Percentiles rank a stretch among this genome's conserved stretches.
Evolutionary conservation across 768 basidiomycete genomes (phyloP).

Genomic region (Bullera alba): DNA sequence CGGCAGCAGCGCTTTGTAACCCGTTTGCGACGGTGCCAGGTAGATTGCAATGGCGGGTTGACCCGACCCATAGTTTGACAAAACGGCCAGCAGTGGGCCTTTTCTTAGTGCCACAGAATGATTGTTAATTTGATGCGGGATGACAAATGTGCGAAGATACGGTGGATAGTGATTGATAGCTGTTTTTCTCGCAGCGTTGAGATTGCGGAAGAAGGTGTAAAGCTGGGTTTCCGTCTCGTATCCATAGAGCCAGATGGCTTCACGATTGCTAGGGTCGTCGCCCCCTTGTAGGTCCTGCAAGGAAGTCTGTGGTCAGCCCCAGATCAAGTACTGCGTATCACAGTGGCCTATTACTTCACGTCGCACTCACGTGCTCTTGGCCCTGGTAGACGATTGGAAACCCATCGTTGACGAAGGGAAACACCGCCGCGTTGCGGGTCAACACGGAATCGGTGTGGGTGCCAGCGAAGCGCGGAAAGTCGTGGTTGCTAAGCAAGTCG

Average conservation of each 20-base stretch:
- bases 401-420: slow-evolving; percentile 45
- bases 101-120: slow-evolving; percentile 36
- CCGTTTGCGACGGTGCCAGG: slow-evolving; percentile 17
- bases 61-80: slow-evolving; percentile 37
- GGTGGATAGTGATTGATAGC: slow-evolving; percentile 23
- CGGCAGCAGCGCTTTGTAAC: slow-evolving; percentile 30
- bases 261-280: slow-evolving; percentile 43
- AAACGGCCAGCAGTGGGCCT: slow-evolving; percentile 33
- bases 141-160: slow-evolving; percentile 30
- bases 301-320: neutral
- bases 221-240: slow-evolving; percentile 11
- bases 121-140: slow-evolving; percentile 17
- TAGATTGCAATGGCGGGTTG: slow-evolving; percentile 17
- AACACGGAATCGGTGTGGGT: slow-evolving; percentile 29
- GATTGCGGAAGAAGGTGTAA: slow-evolving; percentile 21
- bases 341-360: neutral
- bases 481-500: slow-evolving; percentile 36
- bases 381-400: slow-evolving; percentile 46
- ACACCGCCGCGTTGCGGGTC: slow-evolving; percentile 45
- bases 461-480: slow-evolving; percentile 38
- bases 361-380: slow-evolving; percentile 31
- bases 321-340: neutral
- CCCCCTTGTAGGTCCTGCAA: slow-evolving; percentile 38
- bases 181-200: slow-evolving; percentile 33
- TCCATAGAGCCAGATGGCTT: slow-evolving; percentile 38